phyloP scores from a whole-genome alignment of 257 asterid genomes.

The Solanum virginianum region DNA sequence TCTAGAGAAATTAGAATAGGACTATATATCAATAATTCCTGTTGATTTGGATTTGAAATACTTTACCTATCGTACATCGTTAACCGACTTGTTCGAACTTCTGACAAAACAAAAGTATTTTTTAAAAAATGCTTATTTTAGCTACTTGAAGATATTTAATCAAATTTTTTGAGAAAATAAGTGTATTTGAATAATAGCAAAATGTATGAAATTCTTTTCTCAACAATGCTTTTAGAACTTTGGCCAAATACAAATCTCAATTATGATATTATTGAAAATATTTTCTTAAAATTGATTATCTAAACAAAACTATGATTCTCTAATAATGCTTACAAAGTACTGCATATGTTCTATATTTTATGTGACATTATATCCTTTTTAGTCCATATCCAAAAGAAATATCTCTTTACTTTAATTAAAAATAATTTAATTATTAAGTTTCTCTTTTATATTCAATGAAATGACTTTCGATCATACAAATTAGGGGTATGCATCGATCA shows the following conservation, averaged over 20 bases:
- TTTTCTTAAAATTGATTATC: neutral
- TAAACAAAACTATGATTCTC: neutral
- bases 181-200: neutral
- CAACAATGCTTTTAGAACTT: neutral
- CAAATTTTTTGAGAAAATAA: neutral
- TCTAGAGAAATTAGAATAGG: neutral
- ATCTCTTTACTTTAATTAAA: too few species aligned
- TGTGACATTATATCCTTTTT: fast-evolving
- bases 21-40: neutral
- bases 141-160: fast-evolving
- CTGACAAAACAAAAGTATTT: neutral
- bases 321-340: neutral
- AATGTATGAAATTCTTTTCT: neutral
- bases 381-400: too few species aligned
- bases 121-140: neutral
- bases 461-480: too few species aligned
- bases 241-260: neutral
- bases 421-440: too few species aligned
- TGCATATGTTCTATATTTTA: too few species aligned
- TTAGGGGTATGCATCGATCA: too few species aligned
- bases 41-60: neutral
- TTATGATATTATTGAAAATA: neutral
- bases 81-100: neutral
- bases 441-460: too few species aligned
- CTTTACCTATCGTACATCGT: neutral